A percentile compares a stretch with the other conserved stretches of the same genome.
Conservation (phyloP, 2,329 filamentous ascomycete genomes). For the Microthyrium microscopicum region DNA sequence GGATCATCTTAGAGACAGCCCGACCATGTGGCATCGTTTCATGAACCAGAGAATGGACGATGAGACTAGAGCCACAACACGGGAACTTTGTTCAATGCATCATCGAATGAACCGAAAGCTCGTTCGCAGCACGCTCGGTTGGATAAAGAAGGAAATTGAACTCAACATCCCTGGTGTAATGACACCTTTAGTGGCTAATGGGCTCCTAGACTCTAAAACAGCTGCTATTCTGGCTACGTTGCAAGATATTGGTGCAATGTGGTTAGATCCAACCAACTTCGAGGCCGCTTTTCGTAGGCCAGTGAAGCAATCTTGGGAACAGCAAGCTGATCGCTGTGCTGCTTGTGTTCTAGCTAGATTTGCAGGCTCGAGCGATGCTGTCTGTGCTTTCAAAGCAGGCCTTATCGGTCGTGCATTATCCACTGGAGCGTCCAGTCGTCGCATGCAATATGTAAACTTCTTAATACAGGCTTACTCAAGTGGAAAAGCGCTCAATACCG, state of each 20-base stretch:
- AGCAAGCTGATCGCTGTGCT: conserved; percentile 5
- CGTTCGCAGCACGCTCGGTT: neutral
- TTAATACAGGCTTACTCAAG: too few species aligned
- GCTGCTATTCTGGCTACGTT: conserved; percentile 1
- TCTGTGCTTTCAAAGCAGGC: too few species aligned
- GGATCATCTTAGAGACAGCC: neutral
- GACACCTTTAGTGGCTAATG: neutral
- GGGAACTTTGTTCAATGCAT: conserved; percentile 4
- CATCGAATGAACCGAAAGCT: neutral
- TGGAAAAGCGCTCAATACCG: too few species aligned
- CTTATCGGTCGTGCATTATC: too few species aligned
- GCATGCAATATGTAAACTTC: too few species aligned
- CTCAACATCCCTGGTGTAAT: neutral
- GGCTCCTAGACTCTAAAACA: neutral
- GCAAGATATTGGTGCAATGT: conserved; percentile 3
- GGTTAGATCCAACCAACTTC: neutral
- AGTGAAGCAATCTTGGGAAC: conserved; percentile 2
- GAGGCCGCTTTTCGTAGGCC: too few species aligned
- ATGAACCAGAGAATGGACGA: neutral
- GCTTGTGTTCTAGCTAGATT: conserved; percentile 6
- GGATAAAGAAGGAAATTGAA: conserved; percentile 5
- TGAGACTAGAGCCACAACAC: neutral
- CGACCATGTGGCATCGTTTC: neutral
- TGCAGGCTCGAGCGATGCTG: too few species aligned
- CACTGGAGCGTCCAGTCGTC: too few species aligned